phyloP scores from a whole-genome alignment of 2,329 filamentous ascomycete genomes.

The Parasarocladium wereldwijsianum region DNA sequence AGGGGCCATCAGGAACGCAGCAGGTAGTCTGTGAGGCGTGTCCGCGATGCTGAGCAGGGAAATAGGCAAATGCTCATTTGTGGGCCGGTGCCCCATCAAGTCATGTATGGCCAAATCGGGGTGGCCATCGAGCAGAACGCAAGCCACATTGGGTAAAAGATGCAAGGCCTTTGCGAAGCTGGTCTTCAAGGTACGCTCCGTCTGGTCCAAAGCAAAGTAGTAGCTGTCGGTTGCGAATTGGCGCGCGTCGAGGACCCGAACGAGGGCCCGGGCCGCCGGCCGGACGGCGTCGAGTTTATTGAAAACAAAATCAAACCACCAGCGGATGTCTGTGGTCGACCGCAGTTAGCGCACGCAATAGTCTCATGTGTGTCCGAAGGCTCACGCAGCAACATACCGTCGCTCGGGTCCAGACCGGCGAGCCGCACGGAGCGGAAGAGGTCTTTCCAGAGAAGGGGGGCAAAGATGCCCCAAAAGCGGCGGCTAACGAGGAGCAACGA shows the following conservation, averaged over 20 bases:
- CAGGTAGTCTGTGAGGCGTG: slow-evolving; percentile 24
- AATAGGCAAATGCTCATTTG: slow-evolving; percentile 11
- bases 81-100: slow-evolving; percentile 11
- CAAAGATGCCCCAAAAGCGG: slow-evolving; percentile 33
- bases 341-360: slow-evolving; percentile 6
- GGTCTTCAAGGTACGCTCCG: slow-evolving; percentile 17
- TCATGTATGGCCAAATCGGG: slow-evolving; percentile 25
- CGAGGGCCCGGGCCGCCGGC: slow-evolving; percentile 24
- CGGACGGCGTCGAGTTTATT: slow-evolving; percentile 20
- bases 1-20: slow-evolving; percentile 21
- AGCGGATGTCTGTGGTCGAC: slow-evolving; percentile 26
- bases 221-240: slow-evolving; percentile 23
- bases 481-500: slow-evolving; percentile 32
- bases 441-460: slow-evolving; percentile 37
- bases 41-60: slow-evolving; percentile 31
- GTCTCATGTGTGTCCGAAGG: background rate
- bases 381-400: slow-evolving; percentile 22
- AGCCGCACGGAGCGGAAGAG: slow-evolving; percentile 24
- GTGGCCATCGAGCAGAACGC: slow-evolving; percentile 33
- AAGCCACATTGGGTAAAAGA: slow-evolving; percentile 28
- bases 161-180: slow-evolving; percentile 23
- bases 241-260: slow-evolving; percentile 33
- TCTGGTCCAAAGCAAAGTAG: slow-evolving; percentile 25
- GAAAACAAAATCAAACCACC: slow-evolving; percentile 32
- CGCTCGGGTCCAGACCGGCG: slow-evolving; percentile 25